Evolutionary conservation across 495 filamentous ascomycete genomes (phyloP).

Genomic region (Xylaria intraflava): DNA sequence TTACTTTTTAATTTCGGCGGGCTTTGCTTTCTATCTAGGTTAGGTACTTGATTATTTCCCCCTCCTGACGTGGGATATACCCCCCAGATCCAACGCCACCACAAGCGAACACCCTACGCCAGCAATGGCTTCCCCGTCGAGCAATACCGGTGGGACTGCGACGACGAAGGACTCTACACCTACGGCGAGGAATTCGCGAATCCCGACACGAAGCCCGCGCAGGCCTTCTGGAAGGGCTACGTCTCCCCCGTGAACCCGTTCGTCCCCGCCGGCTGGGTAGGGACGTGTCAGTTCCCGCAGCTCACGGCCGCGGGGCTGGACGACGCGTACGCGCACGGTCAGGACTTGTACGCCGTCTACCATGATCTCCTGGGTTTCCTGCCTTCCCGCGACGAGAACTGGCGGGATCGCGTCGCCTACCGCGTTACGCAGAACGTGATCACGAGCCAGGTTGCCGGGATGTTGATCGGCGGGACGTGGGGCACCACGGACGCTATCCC

Average conservation of each 20-base stretch:
- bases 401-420: conserved; percentile 41
- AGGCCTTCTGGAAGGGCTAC: conserved; percentile 53
- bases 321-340: conserved; percentile 61
- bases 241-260: conserved; percentile 52
- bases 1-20: no score
- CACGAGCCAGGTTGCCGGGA: conserved; percentile 62
- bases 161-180: conserved; percentile 54
- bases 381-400: conserved; percentile 31
- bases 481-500: conserved; percentile 30
- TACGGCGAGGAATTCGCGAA: conserved; percentile 46
- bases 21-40: no score
- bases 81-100: conserved; percentile 59
- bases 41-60: no score
- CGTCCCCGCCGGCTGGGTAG: conserved; percentile 49
- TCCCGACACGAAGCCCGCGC: conserved; percentile 32
- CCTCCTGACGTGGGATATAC: background rate
- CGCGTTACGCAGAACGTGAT: conserved; percentile 65
- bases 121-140: conserved; percentile 62
- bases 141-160: conserved; percentile 57
- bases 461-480: conserved; percentile 58
- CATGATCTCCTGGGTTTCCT: conserved; percentile 52
- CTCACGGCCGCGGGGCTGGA: conserved; percentile 57
- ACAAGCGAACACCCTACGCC: conserved; percentile 66
- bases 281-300: conserved; percentile 66
- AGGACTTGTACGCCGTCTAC: conserved; percentile 59